These are phyloP conservation scores for Cladosporium sp. DNA, from an alignment of 2,329 filamentous ascomycete genomes.

Conservation along the genomic window DNA sequence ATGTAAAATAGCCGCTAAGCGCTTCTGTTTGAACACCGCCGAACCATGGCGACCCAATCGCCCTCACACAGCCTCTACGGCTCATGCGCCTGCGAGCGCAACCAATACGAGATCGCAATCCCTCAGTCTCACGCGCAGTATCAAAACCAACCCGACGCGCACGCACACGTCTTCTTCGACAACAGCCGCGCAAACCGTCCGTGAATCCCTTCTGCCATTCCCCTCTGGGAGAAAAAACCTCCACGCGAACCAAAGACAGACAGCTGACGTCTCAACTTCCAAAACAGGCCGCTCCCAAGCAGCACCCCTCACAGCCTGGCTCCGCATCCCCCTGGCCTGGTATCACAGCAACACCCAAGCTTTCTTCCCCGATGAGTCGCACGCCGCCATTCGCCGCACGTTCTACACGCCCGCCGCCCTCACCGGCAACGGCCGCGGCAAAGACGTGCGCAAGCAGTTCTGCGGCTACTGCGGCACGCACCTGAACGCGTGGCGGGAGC, in stretches of 20 bases:
- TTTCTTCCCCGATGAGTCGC: constrained; percentile 72
- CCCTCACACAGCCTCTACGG: constrained; percentile 57
- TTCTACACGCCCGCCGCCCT: constrained; percentile 52
- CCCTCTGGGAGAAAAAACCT: too few species aligned
- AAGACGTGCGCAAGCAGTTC: constrained; percentile 69
- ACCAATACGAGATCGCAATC: constrained; percentile 73
- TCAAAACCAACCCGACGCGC: constrained; percentile 34
- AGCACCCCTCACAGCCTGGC: constrained; percentile 74
- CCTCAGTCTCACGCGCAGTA: constrained; percentile 52
- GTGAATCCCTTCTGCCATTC: constrained; percentile 39
- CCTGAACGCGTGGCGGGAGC: constrained; percentile 69
- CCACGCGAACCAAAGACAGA: too few species aligned
- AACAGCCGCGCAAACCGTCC: constrained; percentile 69
- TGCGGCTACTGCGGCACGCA: constrained; percentile 91
- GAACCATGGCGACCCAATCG: not conserved
- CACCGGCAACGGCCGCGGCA: constrained; percentile 44
- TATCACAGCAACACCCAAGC: constrained; percentile 74
- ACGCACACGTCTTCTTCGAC: constrained; percentile 73
- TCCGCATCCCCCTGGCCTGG: constrained; percentile 79
- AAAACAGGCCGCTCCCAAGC: constrained; percentile 62
- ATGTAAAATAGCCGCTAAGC: not conserved
- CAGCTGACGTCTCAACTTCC: not conserved
- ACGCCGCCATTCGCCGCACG: constrained; percentile 46
- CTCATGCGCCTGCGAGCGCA: constrained; percentile 82
- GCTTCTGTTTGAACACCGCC: not conserved